These are phyloP conservation scores for Cordyceps fumosorosea DNA, from an alignment of 2,329 filamentous ascomycete species.

Conservation along the genomic window DNA sequence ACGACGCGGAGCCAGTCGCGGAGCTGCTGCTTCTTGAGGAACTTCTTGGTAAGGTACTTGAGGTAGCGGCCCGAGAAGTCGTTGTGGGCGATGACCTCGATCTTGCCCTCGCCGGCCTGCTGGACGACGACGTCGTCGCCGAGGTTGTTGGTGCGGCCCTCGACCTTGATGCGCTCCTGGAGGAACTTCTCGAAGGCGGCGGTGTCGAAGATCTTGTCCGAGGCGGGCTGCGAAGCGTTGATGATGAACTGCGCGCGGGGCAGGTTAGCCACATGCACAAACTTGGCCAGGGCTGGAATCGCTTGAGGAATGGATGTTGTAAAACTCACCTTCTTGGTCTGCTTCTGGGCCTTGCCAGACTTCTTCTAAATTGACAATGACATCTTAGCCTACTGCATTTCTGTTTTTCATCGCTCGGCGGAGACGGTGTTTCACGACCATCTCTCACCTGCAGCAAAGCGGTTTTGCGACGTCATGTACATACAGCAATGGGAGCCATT, in stretches of 20 bases:
- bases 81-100: constrained; percentile 95
- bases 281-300: too few species aligned
- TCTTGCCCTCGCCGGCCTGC: constrained; percentile 91
- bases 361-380: constrained; percentile 58
- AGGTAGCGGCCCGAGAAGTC: constrained; percentile 98
- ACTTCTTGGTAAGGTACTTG: constrained; percentile 99
- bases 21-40: constrained; percentile 99
- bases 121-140: constrained; percentile 87
- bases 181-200: constrained; percentile 99
- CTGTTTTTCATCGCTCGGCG: constrained; percentile 11
- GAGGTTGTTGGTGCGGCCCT: constrained; percentile 96
- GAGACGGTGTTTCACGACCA: background rate
- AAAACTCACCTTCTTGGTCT: constrained; percentile 71
- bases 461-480: constrained; percentile 54
- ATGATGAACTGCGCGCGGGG: constrained; percentile 72
- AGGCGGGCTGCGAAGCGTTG: constrained; percentile 96
- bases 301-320: background rate
- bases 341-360: constrained; percentile 66
- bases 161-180: constrained; percentile 99
- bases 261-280: constrained; percentile 12
- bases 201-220: constrained; percentile 99
- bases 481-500: constrained; percentile 89
- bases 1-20: constrained; percentile 99
- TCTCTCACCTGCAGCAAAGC: constrained; percentile 85
- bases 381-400: constrained; percentile 92